Evolutionary conservation across 1,284 basidiomycete genomes (phyloP).

Genomic region (Moesziomyces aphidis): DNA sequence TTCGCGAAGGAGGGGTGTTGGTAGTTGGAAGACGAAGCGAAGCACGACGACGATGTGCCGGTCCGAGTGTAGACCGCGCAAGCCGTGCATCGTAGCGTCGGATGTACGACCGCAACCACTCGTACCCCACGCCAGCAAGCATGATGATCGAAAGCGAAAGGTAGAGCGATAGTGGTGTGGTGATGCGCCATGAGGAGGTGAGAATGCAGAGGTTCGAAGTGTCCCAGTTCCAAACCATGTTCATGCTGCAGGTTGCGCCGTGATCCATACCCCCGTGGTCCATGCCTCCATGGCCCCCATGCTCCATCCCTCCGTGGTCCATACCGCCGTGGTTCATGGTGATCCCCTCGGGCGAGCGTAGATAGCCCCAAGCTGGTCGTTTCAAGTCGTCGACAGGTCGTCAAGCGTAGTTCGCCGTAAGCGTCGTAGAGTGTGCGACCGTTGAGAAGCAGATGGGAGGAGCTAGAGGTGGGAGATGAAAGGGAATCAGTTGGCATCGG

Average conservation of each 20-base stretch:
- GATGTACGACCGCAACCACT: constrained; percentile 36
- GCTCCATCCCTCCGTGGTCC: constrained; percentile 8
- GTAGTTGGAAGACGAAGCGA: constrained; percentile 11
- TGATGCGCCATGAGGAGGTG: constrained; percentile 33
- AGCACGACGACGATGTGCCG: constrained; percentile 17
- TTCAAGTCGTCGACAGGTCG: no score
- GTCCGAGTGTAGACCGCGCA: not conserved
- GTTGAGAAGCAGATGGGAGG: no score
- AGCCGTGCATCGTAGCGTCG: constrained; percentile 16
- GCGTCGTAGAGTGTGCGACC: no score
- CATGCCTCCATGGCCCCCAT: constrained; percentile 27
- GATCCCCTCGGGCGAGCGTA: not conserved
- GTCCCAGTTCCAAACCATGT: constrained; percentile 48
- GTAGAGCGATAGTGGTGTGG: constrained; percentile 23
- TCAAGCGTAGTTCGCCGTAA: no score
- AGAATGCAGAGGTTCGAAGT: constrained; percentile 40
- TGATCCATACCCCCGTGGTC: constrained; percentile 24
- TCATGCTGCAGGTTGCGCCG: constrained; percentile 33
- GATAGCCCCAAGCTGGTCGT: not conserved
- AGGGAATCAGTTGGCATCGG: no score
- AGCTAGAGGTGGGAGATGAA: no score
- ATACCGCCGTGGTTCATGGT: constrained; percentile 6
- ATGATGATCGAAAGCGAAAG: constrained; percentile 20
- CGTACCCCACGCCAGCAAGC: constrained; percentile 17
- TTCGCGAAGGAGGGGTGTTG: not conserved